A percentile compares a stretch with the other conserved stretches of the same genome.
phyloP scores from a whole-genome alignment of 2,329 filamentous ascomycete species.

The Hymenoscyphus occultus region DNA sequence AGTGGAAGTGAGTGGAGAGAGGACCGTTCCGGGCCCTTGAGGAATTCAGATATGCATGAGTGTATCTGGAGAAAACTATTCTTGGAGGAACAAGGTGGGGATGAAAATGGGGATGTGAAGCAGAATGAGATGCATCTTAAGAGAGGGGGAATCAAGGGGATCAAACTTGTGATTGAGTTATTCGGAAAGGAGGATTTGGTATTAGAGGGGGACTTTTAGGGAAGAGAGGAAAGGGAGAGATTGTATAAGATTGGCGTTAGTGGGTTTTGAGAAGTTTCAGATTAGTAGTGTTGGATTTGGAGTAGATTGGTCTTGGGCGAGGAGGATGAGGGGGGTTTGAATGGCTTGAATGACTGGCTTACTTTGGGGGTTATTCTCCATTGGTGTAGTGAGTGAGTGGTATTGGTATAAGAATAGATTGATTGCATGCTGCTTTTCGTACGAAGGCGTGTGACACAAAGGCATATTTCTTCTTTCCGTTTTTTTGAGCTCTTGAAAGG shows the following conservation, averaged over 20 bases:
- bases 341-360: neutral
- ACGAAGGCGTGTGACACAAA: no score
- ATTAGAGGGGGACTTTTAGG: slow-evolving; percentile 16
- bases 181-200: slow-evolving; percentile 28
- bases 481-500: no score
- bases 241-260: neutral
- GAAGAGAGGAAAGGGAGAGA: slow-evolving; percentile 8
- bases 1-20: slow-evolving; percentile 1
- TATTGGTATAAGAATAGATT: no score
- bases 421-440: no score
- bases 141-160: slow-evolving; percentile 10
- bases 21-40: neutral
- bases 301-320: neutral
- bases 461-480: no score
- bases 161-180: slow-evolving; percentile 31
- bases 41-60: slow-evolving; percentile 20
- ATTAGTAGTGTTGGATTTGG: neutral
- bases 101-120: no score
- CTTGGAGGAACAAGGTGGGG: slow-evolving; percentile 12
- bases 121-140: slow-evolving; percentile 4
- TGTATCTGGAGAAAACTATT: slow-evolving; percentile 28
- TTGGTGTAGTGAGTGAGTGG: no score
- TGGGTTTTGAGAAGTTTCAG: no score
- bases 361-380: neutral
- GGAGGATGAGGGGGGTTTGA: neutral